These are phyloP conservation scores for Saccharomyces hybrid DNA, from an alignment of 1,139 yeast species.

Conservation along the genomic window DNA sequence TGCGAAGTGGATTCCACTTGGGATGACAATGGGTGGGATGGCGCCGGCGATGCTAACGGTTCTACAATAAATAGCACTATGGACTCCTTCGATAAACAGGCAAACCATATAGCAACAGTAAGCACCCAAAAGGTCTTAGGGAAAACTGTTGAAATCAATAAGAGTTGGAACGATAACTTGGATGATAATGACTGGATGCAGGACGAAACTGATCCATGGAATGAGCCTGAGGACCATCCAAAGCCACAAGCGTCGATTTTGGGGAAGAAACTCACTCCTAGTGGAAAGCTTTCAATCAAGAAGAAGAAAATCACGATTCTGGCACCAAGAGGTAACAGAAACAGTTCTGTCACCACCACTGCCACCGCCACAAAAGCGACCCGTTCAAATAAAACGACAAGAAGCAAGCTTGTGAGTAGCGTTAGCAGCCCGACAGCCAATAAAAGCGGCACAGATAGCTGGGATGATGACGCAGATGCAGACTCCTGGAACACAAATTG, in stretches of 20 bases:
- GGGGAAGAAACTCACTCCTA: background rate
- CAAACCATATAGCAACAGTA: constrained; percentile 2
- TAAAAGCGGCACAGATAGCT: background rate
- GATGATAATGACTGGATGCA: constrained; percentile 2
- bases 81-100: background rate
- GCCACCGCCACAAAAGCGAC: background rate
- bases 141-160: constrained; percentile 12
- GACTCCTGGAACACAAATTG: background rate
- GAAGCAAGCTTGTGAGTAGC: background rate
- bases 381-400: background rate
- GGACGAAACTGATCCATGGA: background rate
- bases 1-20: constrained; percentile 4
- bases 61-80: background rate
- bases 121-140: constrained; percentile 1
- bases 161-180: constrained; percentile 20
- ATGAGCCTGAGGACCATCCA: background rate
- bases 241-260: background rate
- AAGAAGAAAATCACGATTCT: background rate
- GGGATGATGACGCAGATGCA: background rate
- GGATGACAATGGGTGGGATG: constrained; percentile 1
- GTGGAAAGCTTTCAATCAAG: background rate
- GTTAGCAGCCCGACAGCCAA: background rate
- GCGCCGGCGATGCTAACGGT: background rate
- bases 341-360: background rate
- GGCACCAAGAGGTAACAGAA: background rate